Evolutionary conservation across 2,329 filamentous ascomycete species (phyloP).

Genomic region (Fusarium hainanense): DNA sequence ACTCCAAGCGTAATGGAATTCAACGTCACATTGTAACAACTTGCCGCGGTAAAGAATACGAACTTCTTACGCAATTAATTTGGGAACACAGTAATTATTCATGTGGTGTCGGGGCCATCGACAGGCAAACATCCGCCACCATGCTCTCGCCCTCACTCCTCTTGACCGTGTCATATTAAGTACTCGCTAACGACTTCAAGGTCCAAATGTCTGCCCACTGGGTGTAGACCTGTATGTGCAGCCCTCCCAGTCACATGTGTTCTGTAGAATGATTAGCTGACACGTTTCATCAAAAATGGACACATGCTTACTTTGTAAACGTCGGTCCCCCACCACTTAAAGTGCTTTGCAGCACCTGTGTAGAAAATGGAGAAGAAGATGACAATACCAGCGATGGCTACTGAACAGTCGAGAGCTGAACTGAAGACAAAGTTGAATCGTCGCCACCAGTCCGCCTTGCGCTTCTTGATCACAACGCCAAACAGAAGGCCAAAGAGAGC

Average conservation of each 20-base stretch:
- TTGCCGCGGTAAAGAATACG: neutral
- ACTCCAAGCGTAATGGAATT: neutral
- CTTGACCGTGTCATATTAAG: neutral
- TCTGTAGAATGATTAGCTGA: constrained; percentile 4
- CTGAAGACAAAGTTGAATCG: constrained; percentile 50
- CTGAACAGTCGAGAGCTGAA: constrained; percentile 48
- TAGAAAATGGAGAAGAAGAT: constrained; percentile 52
- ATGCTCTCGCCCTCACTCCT: neutral
- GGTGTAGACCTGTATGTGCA: constrained; percentile 29
- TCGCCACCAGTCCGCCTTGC: constrained; percentile 47
- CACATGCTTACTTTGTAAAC: constrained; percentile 26
- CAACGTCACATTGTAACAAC: neutral
- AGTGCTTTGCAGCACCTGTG: constrained; percentile 41
- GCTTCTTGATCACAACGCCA: constrained; percentile 41
- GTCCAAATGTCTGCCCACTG: neutral
- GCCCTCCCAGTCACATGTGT: constrained; percentile 42
- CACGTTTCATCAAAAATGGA: neutral
- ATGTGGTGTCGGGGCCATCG: neutral
- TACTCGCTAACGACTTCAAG: neutral
- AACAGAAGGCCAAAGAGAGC: constrained; percentile 48
- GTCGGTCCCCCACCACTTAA: constrained; percentile 49
- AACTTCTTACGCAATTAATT: too few species aligned
- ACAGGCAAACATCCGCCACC: neutral
- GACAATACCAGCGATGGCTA: constrained; percentile 48
- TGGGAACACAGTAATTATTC: too few species aligned